These are phyloP conservation scores for Juncus effusus DNA, from an alignment of 176 grass and related monocot species.

Conservation along the genomic window DNA sequence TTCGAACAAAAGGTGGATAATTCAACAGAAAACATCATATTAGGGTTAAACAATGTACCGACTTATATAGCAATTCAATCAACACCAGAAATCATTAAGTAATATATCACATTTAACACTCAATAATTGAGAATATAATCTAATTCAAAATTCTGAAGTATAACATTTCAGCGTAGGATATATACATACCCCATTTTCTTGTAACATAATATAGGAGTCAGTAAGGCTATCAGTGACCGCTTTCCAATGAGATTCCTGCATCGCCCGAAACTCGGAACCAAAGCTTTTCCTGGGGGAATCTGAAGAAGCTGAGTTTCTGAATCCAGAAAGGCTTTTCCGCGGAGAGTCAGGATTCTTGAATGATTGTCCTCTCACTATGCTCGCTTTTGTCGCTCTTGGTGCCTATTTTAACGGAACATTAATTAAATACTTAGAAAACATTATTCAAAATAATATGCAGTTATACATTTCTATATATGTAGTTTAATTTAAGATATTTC, in stretches of 20 bases:
- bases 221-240: slow-evolving; percentile 58
- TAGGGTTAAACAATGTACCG: neutral
- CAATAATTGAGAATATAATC: neutral
- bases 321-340: slow-evolving; percentile 38
- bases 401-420: slow-evolving; percentile 46
- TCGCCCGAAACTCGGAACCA: slow-evolving; percentile 41
- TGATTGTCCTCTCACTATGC: slow-evolving; percentile 52
- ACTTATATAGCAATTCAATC: too few relatives aligned
- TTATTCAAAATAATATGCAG: neutral
- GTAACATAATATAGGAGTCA: slow-evolving; percentile 59
- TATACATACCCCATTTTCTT: slow-evolving; percentile 71
- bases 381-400: slow-evolving; percentile 37
- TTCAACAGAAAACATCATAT: slow-evolving; percentile 2
- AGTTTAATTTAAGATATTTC: neutral
- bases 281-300: slow-evolving; percentile 67
- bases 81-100: too few relatives aligned
- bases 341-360: slow-evolving; percentile 59
- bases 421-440: neutral
- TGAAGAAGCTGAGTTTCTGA: slow-evolving; percentile 51
- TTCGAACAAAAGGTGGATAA: neutral
- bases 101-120: too few relatives aligned
- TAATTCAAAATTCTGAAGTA: neutral
- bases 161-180: neutral
- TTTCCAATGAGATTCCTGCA: slow-evolving; percentile 71
- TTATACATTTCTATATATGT: neutral